Evolutionary conservation across 2,329 filamentous ascomycete genomes (phyloP), one percentile per base, ranked within the genome.

Genomic region (Neoascochyta sp.): DNA sequence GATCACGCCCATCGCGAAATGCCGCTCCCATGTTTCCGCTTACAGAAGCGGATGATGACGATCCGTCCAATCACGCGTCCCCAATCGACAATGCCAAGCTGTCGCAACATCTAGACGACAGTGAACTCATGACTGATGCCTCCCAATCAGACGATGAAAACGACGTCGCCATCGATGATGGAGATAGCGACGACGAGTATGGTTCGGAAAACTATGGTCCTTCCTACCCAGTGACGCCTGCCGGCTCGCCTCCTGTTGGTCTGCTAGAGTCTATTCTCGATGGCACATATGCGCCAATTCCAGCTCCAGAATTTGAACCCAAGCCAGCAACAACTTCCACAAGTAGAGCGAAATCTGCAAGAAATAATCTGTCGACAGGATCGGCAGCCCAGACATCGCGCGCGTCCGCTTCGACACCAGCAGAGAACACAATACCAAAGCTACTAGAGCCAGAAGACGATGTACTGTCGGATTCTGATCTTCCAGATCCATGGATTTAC

Each of bases 401-500:
- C 17, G 49, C 54, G 2, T 36, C 38, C 11, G 42, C 43, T 8
- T 49, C 51, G 4, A 56, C 57, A 7, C 52, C 51, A 4, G 43
- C 46, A 7, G 45, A 50, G 11, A 32, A 42, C 3, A 32, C 45
- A 8, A 33, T 45, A 3, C 46, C 48, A 1, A 52, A 41, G 34
- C 32, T 53, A 9, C 37, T 63, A 2, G 36, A 53, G 11, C 54
- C 55, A 7, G 50, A 54, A 29, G 61, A 64, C 17, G 61, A 62
- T 30, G 32, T 50, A 10, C 43, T 65, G 1, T 54, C 54, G 1
- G 57, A 63, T 10, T 52, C 51, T 3, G 61, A 65, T 33, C 48
- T 65, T n/a, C 61, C 57, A 4, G 50, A 50, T 5, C 52, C 62
- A 3, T 66, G 59, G 44, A 39, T 57, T n/a, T 43, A 56, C 26